Conservation (phyloP, 176 grass and related monocot species). For the Lolium multiflorum region DNA sequence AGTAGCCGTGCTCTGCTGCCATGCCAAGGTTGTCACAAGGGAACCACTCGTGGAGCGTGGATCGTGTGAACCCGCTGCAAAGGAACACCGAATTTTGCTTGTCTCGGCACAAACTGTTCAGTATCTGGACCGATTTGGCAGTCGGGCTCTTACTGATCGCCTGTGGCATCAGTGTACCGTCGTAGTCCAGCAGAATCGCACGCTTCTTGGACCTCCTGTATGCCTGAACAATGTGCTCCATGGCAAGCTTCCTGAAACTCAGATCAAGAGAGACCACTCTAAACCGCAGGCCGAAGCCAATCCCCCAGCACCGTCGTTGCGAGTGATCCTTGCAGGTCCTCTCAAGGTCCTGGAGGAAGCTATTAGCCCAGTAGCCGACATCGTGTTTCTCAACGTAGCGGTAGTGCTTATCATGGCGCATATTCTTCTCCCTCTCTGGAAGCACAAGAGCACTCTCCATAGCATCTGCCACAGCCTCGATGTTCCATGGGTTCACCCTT, state of each 20-base stretch:
- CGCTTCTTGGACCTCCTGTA: slow-evolving; percentile 72
- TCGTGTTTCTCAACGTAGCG: slow-evolving; percentile 83
- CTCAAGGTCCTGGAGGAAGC: slow-evolving; percentile 80
- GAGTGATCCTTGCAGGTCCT: slow-evolving; percentile 74
- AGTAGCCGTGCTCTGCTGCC: slow-evolving; percentile 93
- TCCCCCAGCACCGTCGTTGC: slow-evolving; percentile 71
- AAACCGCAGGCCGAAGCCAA: slow-evolving; percentile 80
- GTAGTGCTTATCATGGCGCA: slow-evolving; percentile 90
- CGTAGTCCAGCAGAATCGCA: slow-evolving; percentile 82
- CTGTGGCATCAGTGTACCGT: slow-evolving; percentile 93
- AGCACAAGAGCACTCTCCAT: slow-evolving; percentile 76
- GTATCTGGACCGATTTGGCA: slow-evolving; percentile 59
- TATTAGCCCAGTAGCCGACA: slow-evolving; percentile 80
- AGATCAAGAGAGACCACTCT: slow-evolving; percentile 86
- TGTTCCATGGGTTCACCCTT: slow-evolving; percentile 95
- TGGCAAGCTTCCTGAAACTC: slow-evolving; percentile 80
- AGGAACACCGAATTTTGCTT: slow-evolving; percentile 73
- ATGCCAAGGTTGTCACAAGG: slow-evolving; percentile 78
- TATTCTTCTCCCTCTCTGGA: slow-evolving; percentile 73
- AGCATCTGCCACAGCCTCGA: slow-evolving; percentile 84
- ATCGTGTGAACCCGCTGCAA: slow-evolving; percentile 65
- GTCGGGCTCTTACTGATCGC: slow-evolving; percentile 73
- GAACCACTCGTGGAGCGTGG: slow-evolving; percentile 71
- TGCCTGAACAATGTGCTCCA: slow-evolving; percentile 82
- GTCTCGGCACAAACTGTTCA: slow-evolving; percentile 75